Base-by-base conservation (phyloP, 179 eudicot genomes). In the Beta lomatogona region DNA sequence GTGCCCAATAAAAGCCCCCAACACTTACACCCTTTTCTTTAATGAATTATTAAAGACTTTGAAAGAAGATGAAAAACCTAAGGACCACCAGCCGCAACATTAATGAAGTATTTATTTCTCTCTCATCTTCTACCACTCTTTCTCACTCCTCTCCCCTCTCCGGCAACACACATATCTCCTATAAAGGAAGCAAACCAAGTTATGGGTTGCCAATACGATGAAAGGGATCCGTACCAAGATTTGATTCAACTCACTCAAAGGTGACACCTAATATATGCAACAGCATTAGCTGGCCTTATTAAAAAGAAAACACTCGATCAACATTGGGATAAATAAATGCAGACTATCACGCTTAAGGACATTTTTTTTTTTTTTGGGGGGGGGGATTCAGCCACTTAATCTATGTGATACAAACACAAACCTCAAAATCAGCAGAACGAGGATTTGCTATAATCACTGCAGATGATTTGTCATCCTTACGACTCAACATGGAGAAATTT, bases 361-460 rank as follows among this genome's bases (percentile, higher is more conserved):
- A 25, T 25, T 25, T 25, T 25, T 25, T 25, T 25, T 25, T 25
- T 25, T 25, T 25, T 25, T 0, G 28, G 8, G 54, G 55, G 74
- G 22, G 50, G 13, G 12, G 9, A 3, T 31, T 25, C 55, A 78
- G 53, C 21, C 8, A 74, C 54, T n/a, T 74, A 48, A 68, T 52
- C 25, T 52, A 21, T 59, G 74, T 80, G 55, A 55, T 22, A 67
- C 41, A 61, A 60, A 36, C 73, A 83, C 91, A 69, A 87, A 94
- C 99, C 99, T 97, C 99, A 88, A 93, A 94, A 90, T 97, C 99
- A 73, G 99, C 77, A 78, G 99, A 90, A 25, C 99, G 97, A 16
- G 99, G 99, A 88, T 97, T 97, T 70, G 88, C 97, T 78, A 91
- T 89, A 28, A 90, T 86, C 80, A 93, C 99, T 28, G 95, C 92